Evolutionary conservation across 306 rosid species (phyloP).

Genomic region (Ormosia emarginata): DNA sequence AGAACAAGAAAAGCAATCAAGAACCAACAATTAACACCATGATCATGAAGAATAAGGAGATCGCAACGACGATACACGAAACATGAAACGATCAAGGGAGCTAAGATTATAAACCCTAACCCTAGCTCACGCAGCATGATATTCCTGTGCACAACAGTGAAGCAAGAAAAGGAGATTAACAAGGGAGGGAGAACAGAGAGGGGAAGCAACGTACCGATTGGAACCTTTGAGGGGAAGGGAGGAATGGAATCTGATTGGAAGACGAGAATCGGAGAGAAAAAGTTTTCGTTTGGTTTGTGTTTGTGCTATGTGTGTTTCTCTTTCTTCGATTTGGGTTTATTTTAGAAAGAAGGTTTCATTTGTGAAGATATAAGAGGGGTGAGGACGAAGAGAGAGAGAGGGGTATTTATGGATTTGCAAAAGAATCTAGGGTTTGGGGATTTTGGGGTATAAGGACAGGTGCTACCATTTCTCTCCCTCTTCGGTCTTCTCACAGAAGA

Average conservation of each 20-base stretch:
- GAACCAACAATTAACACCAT: not conserved
- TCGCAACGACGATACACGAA: conserved; percentile 5
- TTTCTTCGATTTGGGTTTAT: not conserved
- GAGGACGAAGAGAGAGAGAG: not conserved
- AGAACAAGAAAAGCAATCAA: conserved; percentile 24
- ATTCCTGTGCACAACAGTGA: conserved; percentile 6
- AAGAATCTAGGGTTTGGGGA: conserved; percentile 23
- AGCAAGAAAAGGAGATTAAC: not conserved
- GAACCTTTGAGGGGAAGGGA: conserved; percentile 6
- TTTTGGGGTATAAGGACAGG: conserved; percentile 18
- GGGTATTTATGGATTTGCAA: conserved; percentile 58
- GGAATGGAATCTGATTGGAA: conserved; percentile 27
- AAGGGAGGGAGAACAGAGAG: not conserved
- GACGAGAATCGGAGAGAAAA: not conserved
- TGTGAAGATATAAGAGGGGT: too few relatives aligned
- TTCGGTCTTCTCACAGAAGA: conserved; percentile 3
- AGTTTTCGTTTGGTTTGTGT: not conserved
- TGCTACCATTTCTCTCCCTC: conserved; percentile 18
- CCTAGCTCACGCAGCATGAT: conserved; percentile 35
- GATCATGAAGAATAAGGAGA: not conserved
- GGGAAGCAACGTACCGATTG: conserved; percentile 49
- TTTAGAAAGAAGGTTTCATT: not conserved
- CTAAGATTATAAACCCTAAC: conserved; percentile 39
- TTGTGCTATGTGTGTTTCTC: not conserved
- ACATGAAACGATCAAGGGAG: conserved; percentile 27